Evolutionary conservation across 2,329 filamentous ascomycete genomes (phyloP), one percentile per base, ranked within the genome.

Genomic region (Aspergillus vadensis): DNA sequence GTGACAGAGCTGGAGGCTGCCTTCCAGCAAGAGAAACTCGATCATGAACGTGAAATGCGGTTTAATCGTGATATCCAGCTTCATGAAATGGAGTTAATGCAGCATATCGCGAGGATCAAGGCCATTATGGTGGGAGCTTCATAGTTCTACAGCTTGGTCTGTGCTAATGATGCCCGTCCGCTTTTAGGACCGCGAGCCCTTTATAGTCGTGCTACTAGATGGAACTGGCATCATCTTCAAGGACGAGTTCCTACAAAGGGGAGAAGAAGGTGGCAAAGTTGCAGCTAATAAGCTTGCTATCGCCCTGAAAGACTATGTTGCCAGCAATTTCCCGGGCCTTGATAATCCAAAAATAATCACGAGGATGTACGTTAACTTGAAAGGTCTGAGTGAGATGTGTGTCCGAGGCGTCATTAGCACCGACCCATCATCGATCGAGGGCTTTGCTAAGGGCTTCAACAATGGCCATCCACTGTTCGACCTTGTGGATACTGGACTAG

Each of bases 371-470:
- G 79, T 81, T 63, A 85, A 86, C 69, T 71, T 84, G 49, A 80
- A 79, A 63, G 79, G 79, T 25, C 73, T 86, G 47, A 77, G 76
- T 36, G 80, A 85, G 38, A 74, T 76, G 12, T 82, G 83, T 59
- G 72, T 76, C 48, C 76, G 76, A 55, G 75, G 74, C 54, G 82
- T 82, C 17, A 72, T 82, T 41, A 75, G 82, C 36, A 71, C 79
- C 17, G 76, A 80, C 10, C 65, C 74, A 9, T 67, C 71, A 5
- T 63, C 75, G 7, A 71, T 86, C 56, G 79, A 83, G 49, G 80
- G 83, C 44, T 86, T 86, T 68, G 77, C 80, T 27, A 79, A 79
- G 38, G 84, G 83, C n/a, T 84, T 86, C 69, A 85, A 84, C 62
- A 77, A 76, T 55, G 79, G 77, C 47, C 79, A 80, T 64, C 73